These are phyloP conservation scores for Kazachstania kunashirensis DNA, from an alignment of 805 yeast genomes.

Conservation along the genomic window DNA sequence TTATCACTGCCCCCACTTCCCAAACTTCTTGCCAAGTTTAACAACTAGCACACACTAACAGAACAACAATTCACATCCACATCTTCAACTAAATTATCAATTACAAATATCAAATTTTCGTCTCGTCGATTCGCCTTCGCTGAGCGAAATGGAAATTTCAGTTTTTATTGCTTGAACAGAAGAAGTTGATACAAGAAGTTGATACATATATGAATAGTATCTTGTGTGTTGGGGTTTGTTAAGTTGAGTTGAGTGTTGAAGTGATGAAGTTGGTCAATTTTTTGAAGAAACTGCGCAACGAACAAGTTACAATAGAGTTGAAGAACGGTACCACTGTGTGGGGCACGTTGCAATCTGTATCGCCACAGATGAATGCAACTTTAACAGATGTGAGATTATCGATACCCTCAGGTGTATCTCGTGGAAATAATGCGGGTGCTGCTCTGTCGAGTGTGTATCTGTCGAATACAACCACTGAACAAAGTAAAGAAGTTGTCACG, in stretches of 20 bases:
- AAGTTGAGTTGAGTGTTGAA: background rate
- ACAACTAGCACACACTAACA: too few species aligned
- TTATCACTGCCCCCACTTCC: too few species aligned
- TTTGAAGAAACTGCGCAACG: constrained; percentile 75
- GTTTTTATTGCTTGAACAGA: too few species aligned
- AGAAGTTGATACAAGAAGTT: too few species aligned
- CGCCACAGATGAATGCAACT: constrained; percentile 86
- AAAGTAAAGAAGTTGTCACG: constrained; percentile 19
- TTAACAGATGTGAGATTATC: constrained; percentile 74
- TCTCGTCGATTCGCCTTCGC: too few species aligned
- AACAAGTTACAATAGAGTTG: constrained; percentile 81
- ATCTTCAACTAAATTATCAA: too few species aligned
- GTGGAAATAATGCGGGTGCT: constrained; percentile 16
- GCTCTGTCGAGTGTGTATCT: constrained; percentile 22
- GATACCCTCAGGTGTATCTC: constrained; percentile 27
- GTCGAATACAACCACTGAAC: constrained; percentile 10
- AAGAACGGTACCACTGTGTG: constrained; percentile 82
- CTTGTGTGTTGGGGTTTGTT: too few species aligned
- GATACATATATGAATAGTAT: too few species aligned
- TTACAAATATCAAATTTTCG: too few species aligned
- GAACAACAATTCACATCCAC: too few species aligned
- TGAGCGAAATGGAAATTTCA: too few species aligned
- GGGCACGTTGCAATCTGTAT: constrained; percentile 75
- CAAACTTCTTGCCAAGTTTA: too few species aligned
- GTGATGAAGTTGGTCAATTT: constrained; percentile 37